Evolutionary conservation across 2,329 filamentous ascomycete genomes (phyloP), one percentile per base, ranked within the genome.

Genomic region (Fusarium euwallaceae): DNA sequence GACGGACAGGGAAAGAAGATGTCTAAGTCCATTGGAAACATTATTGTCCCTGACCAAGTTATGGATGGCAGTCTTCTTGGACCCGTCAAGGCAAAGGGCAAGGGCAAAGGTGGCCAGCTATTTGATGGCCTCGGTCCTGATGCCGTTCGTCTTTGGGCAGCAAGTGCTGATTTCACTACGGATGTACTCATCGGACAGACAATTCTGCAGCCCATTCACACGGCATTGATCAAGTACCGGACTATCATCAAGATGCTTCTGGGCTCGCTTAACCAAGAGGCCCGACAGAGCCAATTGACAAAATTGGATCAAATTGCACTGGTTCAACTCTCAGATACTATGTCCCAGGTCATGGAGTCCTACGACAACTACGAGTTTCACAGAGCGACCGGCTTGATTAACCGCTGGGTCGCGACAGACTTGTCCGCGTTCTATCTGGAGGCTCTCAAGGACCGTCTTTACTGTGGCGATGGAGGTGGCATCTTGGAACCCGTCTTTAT

Each of bases 1-100:
- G 97, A 99, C 78, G 89, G 93, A 60, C 86, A 93, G 39, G 95
- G 95, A n/a, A 95, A 94, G 81, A 99, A 99, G 83, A 99, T 99
- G 97, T 98, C 95, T 81, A 99, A 99, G 83, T 98, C 95, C 0
- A 85, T 98, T 2, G 97, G 97, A 17, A 99, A 99, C 79, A 92
- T 94, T 32, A 91, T 98, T 66, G 88, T 91, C 0, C 95, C 96
- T 0, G 86, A 90, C 8, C 88, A 98, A 72, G 95, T 99, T 75
- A 97, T 98, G 87, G 90, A 94, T 62, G 96, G 96, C 8, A 91
- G 92, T 4, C 86, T 98, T 12, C 84, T 97, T 16, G 93, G 93
- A 7, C 91, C 92, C 1, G 80, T 92, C 41, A 94, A 93, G 80
- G 83, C 84, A 51, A 92, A 91, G 78, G 85, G 85, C 55, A 92